phyloP scores from a whole-genome alignment of 352 stramenopile species.

The Phytophthora quininea region DNA sequence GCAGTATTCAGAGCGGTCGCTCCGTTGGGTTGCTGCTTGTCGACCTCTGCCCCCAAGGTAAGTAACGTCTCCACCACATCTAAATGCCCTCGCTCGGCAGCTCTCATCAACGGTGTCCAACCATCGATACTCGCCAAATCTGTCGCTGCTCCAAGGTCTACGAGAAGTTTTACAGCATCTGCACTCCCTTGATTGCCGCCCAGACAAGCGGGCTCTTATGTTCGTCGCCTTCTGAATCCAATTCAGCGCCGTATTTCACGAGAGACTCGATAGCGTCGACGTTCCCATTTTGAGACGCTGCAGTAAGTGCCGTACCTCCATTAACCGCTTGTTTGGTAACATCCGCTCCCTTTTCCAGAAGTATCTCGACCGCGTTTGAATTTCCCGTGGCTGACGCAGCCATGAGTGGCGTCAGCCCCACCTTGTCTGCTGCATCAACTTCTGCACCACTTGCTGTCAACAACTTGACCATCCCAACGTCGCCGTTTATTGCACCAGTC shows the following conservation, averaged over 20 bases:
- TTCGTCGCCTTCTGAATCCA: not conserved
- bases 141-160: not conserved
- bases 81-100: not conserved
- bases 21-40: not conserved
- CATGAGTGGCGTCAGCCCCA: not conserved
- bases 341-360: constrained; percentile 1
- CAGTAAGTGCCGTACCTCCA: constrained; percentile 2
- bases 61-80: constrained; percentile 1
- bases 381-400: not conserved
- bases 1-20: constrained; percentile 2
- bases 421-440: not conserved
- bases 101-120: not conserved
- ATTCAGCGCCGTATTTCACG: not conserved
- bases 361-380: not conserved
- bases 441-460: not conserved
- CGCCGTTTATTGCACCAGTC: not conserved
- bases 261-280: not conserved
- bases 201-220: too few species aligned
- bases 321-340: not conserved
- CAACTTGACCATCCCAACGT: constrained; percentile 2
- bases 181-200: not conserved
- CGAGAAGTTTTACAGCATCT: not conserved
- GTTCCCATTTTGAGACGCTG: not conserved
- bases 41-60: not conserved
- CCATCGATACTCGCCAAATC: not conserved